Evolutionary conservation across 2,329 filamentous ascomycete genomes (phyloP).

Genomic region (Monilinia fructicola): DNA sequence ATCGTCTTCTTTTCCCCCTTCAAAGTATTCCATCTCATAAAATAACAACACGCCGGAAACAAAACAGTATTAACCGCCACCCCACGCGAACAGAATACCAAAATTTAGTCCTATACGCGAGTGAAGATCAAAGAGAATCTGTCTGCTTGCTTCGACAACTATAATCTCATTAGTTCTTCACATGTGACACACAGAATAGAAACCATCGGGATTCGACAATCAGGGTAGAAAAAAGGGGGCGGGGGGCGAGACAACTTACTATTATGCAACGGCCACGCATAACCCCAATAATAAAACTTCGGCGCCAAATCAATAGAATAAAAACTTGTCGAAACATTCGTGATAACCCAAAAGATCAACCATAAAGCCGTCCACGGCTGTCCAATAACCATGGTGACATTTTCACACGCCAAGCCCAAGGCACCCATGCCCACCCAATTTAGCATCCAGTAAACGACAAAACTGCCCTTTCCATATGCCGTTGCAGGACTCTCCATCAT

Average conservation of each 20-base stretch:
- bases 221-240: background rate
- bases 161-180: slow-evolving; percentile 8
- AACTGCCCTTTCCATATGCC: slow-evolving; percentile 57
- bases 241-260: slow-evolving; percentile 45
- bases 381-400: slow-evolving; percentile 62
- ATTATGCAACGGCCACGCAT: slow-evolving; percentile 63
- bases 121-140: slow-evolving; percentile 61
- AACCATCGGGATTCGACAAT: no score
- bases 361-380: slow-evolving; percentile 43
- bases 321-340: slow-evolving; percentile 61
- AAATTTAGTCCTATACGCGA: slow-evolving; percentile 60
- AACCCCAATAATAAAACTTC: slow-evolving; percentile 60
- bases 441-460: slow-evolving; percentile 63
- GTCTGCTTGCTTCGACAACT: slow-evolving; percentile 58
- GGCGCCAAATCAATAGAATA: slow-evolving; percentile 59
- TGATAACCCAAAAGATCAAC: slow-evolving; percentile 44
- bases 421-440: slow-evolving; percentile 64
- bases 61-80: slow-evolving; percentile 51
- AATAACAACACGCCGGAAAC: slow-evolving; percentile 51
- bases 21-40: slow-evolving; percentile 47
- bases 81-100: slow-evolving; percentile 60
- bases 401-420: slow-evolving; percentile 63
- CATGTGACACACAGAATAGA: no score
- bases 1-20: slow-evolving; percentile 24
- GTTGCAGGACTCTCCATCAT: slow-evolving; percentile 49